Evolutionary conservation across 2,329 filamentous ascomycete species (phyloP), one percentile per base, ranked within the genome.

Genomic region (Claviceps fusiformis): DNA sequence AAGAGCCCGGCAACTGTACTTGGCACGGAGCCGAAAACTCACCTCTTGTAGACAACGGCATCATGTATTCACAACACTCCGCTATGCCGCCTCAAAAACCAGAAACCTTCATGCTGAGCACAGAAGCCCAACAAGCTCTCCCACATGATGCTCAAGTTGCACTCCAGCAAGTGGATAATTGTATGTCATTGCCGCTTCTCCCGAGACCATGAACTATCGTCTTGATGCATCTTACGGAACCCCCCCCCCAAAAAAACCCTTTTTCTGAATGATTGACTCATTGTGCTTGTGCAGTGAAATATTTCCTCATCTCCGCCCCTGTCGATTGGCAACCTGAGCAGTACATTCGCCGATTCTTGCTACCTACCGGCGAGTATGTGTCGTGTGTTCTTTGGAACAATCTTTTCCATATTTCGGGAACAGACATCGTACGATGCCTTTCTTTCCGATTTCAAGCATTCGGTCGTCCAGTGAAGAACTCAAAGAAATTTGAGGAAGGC

Each of bases 311-410:
- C 64, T 98, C 93, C 48, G 93, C 93, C 45, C 93, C 93, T 43
- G 93, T 97, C 62, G 93, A 98, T 75, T 98, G 93, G 93, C 87
- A 89, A 64, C 85, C 86, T 52, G 92, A 97, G 67, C 92, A 97
- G 73, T 95, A 96, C 69, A 97, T 98, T 67, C 85, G 93, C 63
- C 83, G 93, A 62, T 98, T 97, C 68, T 80, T 98, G 58, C 78
- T 98, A 57, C 93, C 93, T 11, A 98, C 93, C 11, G 93, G 93
- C 71, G 93, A 98, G 81, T 97, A 98, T 68, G 91, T 98, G 59
- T 97, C 93, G 56, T 98, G 93, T 71, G 91, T 98, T 61, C 79
- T 98, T 68, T 98, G 93, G 90, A 97, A 92, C 79, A 97, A 95
- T 69, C 87, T 98, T 64, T 98, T 98, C 72, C 93, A 98, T 79